phyloP scores from a whole-genome alignment of 2,329 filamentous ascomycete species.

The Fusarium drepaniforme region DNA sequence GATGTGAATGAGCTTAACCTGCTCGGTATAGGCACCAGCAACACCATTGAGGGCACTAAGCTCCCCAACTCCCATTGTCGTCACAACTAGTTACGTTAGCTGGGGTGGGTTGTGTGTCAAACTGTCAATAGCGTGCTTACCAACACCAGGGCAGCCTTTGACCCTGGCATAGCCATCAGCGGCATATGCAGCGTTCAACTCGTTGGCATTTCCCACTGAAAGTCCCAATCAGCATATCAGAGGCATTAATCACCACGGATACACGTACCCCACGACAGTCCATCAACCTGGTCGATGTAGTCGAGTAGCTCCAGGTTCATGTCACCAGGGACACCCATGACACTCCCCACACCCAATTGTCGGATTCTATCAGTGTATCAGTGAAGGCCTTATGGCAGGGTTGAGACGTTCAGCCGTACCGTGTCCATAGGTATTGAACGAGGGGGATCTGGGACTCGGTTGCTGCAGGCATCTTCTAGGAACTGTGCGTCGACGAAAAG shows the following conservation, averaged over 20 bases:
- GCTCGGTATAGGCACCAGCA: conserved; percentile 22
- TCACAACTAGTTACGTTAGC: conserved; percentile 9
- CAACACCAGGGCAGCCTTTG: conserved; percentile 16
- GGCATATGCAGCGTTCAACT: conserved; percentile 25
- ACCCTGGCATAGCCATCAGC: conserved; percentile 24
- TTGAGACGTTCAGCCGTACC: not conserved
- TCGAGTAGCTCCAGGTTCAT: conserved; percentile 26
- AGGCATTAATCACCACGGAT: not conserved
- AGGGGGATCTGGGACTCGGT: conserved; percentile 1
- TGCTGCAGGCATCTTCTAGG: conserved; percentile 3
- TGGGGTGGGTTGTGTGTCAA: too few relatives aligned
- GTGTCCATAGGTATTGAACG: conserved; percentile 12
- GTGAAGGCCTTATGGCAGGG: too few relatives aligned
- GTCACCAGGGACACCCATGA: conserved; percentile 22
- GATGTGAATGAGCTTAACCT: conserved; percentile 23
- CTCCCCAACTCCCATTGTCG: conserved; percentile 24
- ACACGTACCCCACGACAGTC: conserved; percentile 1
- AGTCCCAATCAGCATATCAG: not conserved
- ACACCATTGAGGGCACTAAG: conserved; percentile 19
- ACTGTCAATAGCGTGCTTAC: not conserved
- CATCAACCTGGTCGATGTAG: conserved; percentile 18
- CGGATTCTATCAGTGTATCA: not conserved
- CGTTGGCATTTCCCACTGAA: conserved; percentile 22
- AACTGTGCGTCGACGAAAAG: not conserved
- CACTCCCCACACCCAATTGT: conserved; percentile 9